Conservation (phyloP, 352 stramenopile genomes). For the Globisporangium splendens region DNA sequence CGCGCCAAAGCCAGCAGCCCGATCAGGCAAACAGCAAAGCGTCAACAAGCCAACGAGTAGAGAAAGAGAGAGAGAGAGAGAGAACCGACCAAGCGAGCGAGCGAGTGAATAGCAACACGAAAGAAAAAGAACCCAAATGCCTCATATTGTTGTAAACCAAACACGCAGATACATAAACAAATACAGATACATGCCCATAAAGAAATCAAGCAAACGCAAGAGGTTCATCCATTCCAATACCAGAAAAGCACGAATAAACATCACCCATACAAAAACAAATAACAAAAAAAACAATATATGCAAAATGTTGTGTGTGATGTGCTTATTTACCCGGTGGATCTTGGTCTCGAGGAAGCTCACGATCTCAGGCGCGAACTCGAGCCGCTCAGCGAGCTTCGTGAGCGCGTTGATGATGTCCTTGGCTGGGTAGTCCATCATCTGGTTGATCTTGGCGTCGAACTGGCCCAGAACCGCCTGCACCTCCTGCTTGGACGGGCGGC, state of each 20-base stretch:
- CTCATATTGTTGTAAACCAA: constrained; percentile 11
- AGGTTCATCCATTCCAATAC: no score
- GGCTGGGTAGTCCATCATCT: constrained; percentile 83
- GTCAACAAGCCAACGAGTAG: constrained; percentile 3
- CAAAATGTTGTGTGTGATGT: constrained; percentile 1
- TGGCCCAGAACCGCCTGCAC: constrained; percentile 61
- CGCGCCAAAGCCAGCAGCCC: no score
- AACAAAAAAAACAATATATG: constrained; percentile 7
- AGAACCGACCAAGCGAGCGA: constrained; percentile 4
- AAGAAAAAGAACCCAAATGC: background rate
- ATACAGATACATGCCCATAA: constrained; percentile 3
- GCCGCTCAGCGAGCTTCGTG: constrained; percentile 79
- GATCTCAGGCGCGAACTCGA: constrained; percentile 75
- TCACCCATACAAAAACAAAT: background rate
- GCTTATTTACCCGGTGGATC: constrained; percentile 71
- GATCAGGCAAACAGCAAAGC: background rate
- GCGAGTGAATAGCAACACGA: background rate
- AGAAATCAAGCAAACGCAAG: background rate
- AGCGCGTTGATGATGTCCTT: constrained; percentile 89
- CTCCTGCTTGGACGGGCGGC: constrained; percentile 19
- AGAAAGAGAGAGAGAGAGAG: constrained; percentile 4
- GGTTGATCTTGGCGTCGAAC: constrained; percentile 84
- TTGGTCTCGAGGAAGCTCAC: constrained; percentile 88
- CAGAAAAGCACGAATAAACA: background rate
- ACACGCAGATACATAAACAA: background rate